Evolutionary conservation across 2,329 filamentous ascomycete genomes (phyloP).

Genomic region (Aspergillus sp.): DNA sequence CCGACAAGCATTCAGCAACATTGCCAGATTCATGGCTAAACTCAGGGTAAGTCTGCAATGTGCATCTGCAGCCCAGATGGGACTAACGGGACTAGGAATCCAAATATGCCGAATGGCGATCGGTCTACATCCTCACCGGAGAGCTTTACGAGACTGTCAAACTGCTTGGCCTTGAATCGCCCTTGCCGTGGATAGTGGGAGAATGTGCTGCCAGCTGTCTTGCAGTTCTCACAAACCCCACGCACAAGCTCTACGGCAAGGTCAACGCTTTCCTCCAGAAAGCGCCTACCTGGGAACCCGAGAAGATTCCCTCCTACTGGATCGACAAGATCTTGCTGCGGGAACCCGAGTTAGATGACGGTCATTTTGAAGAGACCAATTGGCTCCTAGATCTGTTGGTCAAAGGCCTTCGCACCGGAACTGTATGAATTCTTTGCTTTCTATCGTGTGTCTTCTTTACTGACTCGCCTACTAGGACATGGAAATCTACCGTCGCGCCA

Average conservation of each 20-base stretch:
- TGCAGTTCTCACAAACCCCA: slow-evolving; percentile 69
- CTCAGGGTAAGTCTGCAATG: slow-evolving; percentile 40
- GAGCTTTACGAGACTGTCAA: slow-evolving; percentile 76
- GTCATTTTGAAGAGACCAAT: slow-evolving; percentile 68
- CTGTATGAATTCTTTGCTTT: slow-evolving; percentile 39
- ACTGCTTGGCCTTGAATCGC: slow-evolving; percentile 52
- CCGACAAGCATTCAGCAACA: slow-evolving; percentile 61
- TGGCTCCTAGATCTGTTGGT: slow-evolving; percentile 74
- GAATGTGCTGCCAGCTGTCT: slow-evolving; percentile 72
- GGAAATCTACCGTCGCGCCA: slow-evolving; percentile 53
- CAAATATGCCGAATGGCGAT: slow-evolving; percentile 71
- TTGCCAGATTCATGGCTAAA: slow-evolving; percentile 47
- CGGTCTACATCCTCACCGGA: slow-evolving; percentile 75
- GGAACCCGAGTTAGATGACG: slow-evolving; percentile 70
- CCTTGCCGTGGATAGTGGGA: slow-evolving; percentile 72
- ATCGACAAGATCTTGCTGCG: slow-evolving; percentile 71
- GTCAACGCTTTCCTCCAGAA: slow-evolving; percentile 80
- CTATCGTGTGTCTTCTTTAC: background rate
- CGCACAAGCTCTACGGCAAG: slow-evolving; percentile 82
- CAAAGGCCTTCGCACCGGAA: slow-evolving; percentile 59
- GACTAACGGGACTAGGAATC: slow-evolving; percentile 53
- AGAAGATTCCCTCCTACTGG: slow-evolving; percentile 58
- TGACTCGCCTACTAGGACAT: slow-evolving; percentile 40
- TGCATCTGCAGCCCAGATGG: slow-evolving; percentile 9
- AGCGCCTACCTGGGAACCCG: slow-evolving; percentile 69